These are phyloP conservation scores for Lepidium didymum DNA, from an alignment of 345 rosid genomes.

Conservation along the genomic window DNA sequence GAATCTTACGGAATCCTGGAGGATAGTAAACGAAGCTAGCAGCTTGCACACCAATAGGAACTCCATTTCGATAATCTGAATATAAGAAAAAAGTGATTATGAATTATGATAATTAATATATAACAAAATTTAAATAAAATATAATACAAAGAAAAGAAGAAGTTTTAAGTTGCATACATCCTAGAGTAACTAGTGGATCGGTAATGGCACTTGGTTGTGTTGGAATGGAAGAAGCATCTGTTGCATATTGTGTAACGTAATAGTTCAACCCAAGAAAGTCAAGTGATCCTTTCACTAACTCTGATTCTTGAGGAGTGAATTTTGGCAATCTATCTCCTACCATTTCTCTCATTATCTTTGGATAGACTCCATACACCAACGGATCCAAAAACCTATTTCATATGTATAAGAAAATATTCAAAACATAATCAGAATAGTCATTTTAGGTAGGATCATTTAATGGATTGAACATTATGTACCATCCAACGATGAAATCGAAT, in stretches of 20 bases:
- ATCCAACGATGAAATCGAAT: constrained; percentile 20
- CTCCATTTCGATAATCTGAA: neutral
- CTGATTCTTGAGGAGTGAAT: neutral
- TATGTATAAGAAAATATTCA: neutral
- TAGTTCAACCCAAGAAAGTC: constrained; percentile 20
- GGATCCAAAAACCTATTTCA: constrained; percentile 14
- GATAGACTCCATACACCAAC: constrained; percentile 6
- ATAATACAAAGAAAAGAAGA: neutral
- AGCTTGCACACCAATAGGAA: constrained; percentile 17
- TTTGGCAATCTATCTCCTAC: constrained; percentile 8
- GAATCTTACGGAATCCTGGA: constrained; percentile 3
- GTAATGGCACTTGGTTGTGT: neutral
- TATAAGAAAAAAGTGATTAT: neutral
- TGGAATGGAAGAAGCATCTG: neutral
- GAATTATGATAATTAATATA: neutral
- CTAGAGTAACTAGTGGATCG: constrained; percentile 8
- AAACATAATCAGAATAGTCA: neutral
- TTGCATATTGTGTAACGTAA: constrained; percentile 23
- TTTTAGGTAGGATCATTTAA: neutral
- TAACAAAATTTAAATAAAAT: too few relatives aligned
- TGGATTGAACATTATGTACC: neutral
- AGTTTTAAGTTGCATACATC: neutral
- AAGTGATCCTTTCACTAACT: constrained; percentile 23
- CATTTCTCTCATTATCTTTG: neutral
- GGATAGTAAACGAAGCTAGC: constrained; percentile 14